phyloP scores from a whole-genome alignment of 345 rosid species.

The Eucalyptus erythrocorys region DNA sequence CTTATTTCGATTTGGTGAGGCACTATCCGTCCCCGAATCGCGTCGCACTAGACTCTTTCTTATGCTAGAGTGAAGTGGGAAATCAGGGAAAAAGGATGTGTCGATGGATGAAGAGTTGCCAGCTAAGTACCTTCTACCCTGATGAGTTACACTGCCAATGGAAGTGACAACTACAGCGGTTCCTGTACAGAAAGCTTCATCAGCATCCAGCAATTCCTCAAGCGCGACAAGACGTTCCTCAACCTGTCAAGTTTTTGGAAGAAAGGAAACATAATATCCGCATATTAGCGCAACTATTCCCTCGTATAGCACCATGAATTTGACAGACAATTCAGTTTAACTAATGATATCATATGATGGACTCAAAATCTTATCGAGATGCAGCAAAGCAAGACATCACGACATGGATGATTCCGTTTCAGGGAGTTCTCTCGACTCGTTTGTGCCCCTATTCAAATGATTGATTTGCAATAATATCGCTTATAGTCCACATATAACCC shows the following conservation, averaged over 20 bases:
- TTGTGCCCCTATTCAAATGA: background rate
- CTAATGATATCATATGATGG: background rate
- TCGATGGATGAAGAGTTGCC: background rate
- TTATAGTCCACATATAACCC: background rate
- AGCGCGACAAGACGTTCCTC: conserved; percentile 1
- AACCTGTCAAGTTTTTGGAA: background rate
- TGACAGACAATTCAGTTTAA: background rate
- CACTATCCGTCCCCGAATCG: background rate
- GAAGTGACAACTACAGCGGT: conserved; percentile 21
- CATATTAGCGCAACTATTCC: background rate
- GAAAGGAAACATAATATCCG: background rate
- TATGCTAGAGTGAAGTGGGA: background rate
- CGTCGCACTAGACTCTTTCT: background rate
- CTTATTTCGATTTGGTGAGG: background rate
- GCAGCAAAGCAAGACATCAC: background rate
- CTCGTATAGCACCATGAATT: background rate
- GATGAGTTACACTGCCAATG: conserved; percentile 15
- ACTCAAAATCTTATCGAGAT: background rate
- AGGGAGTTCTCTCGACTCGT: background rate
- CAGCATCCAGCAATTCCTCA: conserved; percentile 2
- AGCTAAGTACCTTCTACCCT: conserved; percentile 5
- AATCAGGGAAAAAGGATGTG: background rate
- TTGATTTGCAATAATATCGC: background rate
- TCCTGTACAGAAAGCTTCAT: conserved; percentile 33
- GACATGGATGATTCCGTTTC: background rate